Evolutionary conservation across 2,329 filamentous ascomycete species (phyloP).

Genomic region (Magnaporthiopsis incrustans): DNA sequence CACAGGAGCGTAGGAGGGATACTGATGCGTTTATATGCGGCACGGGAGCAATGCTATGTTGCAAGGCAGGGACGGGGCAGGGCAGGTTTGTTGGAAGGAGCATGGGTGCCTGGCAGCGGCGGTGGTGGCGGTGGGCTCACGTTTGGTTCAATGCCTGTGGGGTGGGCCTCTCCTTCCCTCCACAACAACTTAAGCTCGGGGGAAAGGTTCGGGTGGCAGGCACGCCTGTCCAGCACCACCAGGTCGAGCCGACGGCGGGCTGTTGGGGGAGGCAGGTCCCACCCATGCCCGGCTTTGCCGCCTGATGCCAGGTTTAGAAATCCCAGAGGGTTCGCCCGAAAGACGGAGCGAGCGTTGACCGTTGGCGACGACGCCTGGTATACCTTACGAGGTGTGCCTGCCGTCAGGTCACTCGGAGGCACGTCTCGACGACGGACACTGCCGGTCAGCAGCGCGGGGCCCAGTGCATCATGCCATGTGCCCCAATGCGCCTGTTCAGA

Average conservation of each 20-base stretch:
- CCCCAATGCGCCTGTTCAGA: not conserved
- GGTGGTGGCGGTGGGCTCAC: not conserved
- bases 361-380: too few species aligned
- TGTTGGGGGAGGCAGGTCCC: not conserved
- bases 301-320: not conserved
- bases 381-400: not conserved
- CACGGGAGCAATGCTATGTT: not conserved
- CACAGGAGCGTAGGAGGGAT: not conserved
- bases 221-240: too few species aligned
- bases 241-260: too few species aligned
- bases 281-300: not conserved
- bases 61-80: not conserved
- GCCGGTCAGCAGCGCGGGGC: too few species aligned
- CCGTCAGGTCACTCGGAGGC: not conserved
- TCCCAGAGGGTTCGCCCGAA: not conserved
- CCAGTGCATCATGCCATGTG: not conserved
- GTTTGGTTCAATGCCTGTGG: not conserved
- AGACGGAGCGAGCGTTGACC: too few species aligned
- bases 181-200: not conserved
- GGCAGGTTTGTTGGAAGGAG: not conserved
- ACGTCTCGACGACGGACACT: not conserved
- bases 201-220: not conserved
- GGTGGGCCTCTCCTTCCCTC: not conserved
- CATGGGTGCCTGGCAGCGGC: not conserved
- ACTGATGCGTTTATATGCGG: not conserved